Evolutionary conservation across 2,329 filamentous ascomycete species (phyloP).

Genomic region (Lizonia empirigonia): DNA sequence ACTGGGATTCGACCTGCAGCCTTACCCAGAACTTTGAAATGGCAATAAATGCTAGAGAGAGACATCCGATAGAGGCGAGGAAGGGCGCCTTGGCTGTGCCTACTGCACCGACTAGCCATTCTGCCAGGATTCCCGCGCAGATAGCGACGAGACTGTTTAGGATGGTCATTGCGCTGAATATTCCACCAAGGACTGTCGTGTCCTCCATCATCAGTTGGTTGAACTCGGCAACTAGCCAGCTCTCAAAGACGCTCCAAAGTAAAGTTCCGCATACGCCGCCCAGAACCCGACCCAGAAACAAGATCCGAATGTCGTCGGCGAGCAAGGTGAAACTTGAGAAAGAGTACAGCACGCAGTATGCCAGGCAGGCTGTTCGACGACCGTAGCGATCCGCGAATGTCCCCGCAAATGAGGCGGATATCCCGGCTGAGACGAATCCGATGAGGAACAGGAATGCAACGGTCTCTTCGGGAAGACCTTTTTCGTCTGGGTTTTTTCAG

Average conservation of each 20-base stretch:
- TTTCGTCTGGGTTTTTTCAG: conserved; percentile 47
- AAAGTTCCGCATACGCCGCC: conserved; percentile 63
- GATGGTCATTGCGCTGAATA: conserved; percentile 63
- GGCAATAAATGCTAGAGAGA: conserved; percentile 52
- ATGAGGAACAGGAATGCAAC: conserved; percentile 50
- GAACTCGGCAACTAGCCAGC: conserved; percentile 66
- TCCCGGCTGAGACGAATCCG: conserved; percentile 57
- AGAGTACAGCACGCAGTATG: conserved; percentile 61
- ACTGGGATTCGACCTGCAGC: conserved; percentile 24
- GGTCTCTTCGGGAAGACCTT: conserved; percentile 52
- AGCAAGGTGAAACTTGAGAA: conserved; percentile 61
- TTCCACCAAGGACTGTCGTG: conserved; percentile 54
- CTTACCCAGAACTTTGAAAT: conserved; percentile 59
- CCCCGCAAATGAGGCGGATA: conserved; percentile 57
- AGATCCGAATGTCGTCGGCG: conserved; percentile 51
- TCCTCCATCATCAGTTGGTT: conserved; percentile 54
- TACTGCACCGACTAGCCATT: conserved; percentile 56
- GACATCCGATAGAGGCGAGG: conserved; percentile 53
- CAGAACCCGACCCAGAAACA: conserved; percentile 60
- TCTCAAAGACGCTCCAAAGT: conserved; percentile 65
- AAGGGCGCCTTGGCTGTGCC: conserved; percentile 60
- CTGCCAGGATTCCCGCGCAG: conserved; percentile 58
- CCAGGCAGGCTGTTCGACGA: conserved; percentile 59
- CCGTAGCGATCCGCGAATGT: conserved; percentile 58
- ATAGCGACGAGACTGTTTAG: conserved; percentile 57